Evolutionary conservation across 192 early-diverging fungal species (phyloP).

Genomic region (Paraglomus brasilianum): DNA sequence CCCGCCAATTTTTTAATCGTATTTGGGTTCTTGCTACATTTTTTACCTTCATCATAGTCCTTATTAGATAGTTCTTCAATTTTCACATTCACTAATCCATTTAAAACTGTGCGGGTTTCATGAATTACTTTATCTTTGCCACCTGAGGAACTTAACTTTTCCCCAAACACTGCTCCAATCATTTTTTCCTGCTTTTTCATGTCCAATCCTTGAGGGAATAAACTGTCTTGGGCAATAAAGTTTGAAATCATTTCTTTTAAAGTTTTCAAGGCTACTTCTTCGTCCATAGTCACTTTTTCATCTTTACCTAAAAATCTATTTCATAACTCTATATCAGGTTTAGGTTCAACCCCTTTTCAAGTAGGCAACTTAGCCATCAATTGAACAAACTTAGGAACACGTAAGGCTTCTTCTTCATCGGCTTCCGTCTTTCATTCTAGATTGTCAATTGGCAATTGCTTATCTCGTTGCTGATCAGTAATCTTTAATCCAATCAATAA

Average conservation of each 20-base stretch:
- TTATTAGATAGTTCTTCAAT: neutral
- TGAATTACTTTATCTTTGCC: slow-evolving; percentile 5
- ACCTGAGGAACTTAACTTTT: neutral
- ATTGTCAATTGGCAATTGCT: neutral
- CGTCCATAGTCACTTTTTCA: neutral
- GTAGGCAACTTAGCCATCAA: too few relatives aligned
- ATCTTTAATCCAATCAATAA: slow-evolving; percentile 1
- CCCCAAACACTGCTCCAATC: neutral
- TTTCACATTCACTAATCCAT: neutral
- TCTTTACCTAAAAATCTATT: slow-evolving; percentile 9
- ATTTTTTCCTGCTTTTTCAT: slow-evolving; percentile 1
- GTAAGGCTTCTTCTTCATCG: too few relatives aligned
- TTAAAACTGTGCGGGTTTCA: slow-evolving; percentile 17
- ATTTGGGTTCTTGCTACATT: neutral
- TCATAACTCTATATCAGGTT: neutral
- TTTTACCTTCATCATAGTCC: slow-evolving; percentile 10
- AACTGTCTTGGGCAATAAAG: slow-evolving; percentile 14
- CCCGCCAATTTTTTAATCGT: neutral
- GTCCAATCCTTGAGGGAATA: slow-evolving; percentile 2
- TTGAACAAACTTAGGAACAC: too few relatives aligned
- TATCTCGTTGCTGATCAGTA: neutral
- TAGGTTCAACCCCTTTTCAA: neutral
- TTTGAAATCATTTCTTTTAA: slow-evolving; percentile 20
- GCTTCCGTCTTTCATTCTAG: too few relatives aligned
- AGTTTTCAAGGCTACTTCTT: neutral